A percentile compares a stretch with the other conserved stretches of the same genome.
phyloP scores from a whole-genome alignment of 805 yeast species.

The Wickerhamomyces hampshirensis region DNA sequence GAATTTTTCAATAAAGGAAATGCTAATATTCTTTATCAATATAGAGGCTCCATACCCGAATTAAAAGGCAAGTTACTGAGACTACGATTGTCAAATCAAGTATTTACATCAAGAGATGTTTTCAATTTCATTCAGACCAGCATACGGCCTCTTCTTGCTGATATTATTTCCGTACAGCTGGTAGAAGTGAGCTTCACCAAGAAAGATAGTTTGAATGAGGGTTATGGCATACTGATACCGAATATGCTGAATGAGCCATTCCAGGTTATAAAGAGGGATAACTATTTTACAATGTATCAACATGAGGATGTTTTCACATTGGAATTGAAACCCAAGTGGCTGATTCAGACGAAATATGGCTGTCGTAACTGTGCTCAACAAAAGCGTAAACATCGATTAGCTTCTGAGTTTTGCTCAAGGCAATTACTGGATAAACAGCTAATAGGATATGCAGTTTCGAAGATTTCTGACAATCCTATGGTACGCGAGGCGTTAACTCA shows the following conservation, averaged over 20 bases:
- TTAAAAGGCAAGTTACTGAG: constrained; percentile 28
- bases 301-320: constrained; percentile 25
- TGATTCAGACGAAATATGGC: constrained; percentile 29
- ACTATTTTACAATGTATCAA: constrained; percentile 30
- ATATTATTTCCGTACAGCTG: constrained; percentile 23
- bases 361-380: constrained; percentile 59
- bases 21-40: constrained; percentile 43
- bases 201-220: constrained; percentile 27
- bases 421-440: constrained; percentile 25
- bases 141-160: constrained; percentile 22
- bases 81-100: constrained; percentile 26
- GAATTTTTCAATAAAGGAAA: constrained; percentile 41
- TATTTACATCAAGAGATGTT: constrained; percentile 11
- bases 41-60: constrained; percentile 31
- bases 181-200: constrained; percentile 11
- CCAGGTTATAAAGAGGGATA: constrained; percentile 27
- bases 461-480: neutral
- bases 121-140: constrained; percentile 8
- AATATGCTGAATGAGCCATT: constrained; percentile 34
- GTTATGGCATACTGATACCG: constrained; percentile 39
- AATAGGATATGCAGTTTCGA: neutral
- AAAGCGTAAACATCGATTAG: constrained; percentile 27
- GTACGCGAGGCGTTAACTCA: constrained; percentile 6
- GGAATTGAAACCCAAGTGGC: constrained; percentile 64
- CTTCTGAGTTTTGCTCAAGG: constrained; percentile 42